Evolutionary conservation across 73 alveolate species (phyloP), one percentile per base, ranked within the genome.

Genomic region (Paramecium primaurelia): DNA sequence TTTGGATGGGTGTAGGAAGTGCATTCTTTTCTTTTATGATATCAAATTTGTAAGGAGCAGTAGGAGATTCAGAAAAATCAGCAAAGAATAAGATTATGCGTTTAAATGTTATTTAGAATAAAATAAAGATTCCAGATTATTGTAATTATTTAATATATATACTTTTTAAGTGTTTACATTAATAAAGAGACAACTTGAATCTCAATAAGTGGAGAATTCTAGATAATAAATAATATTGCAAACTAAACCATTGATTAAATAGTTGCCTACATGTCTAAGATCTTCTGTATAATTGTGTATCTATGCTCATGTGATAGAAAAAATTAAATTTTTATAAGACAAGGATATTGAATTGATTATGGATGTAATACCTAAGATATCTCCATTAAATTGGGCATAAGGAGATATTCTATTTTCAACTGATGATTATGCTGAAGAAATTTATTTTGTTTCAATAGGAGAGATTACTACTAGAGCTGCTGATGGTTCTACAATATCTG

Each of bases 1-100:
- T 86, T 36, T 92, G 96, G 96, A 92, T 92, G 94, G 84, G 89
- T 8, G 80, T 92, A 36, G 96, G 96, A n/a, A 93, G 92, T 71
- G 95, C 95, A 2, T 93, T 93, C 37, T 93, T 86, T 49, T 73
- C 93, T 5, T 90, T 93, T 64, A 93, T 88, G 71, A 93, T 93
- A 34, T 92, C 95, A 30, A 93, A 93, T 51, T 58, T 93, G 9
- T 85, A 90, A 32, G 85, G 86, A 32, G 92, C 86, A 20, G 91
- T 80, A 8, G 73, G 91, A 22, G 91, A 80, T 45, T 80, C 69
- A 10, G 91, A 80, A 8, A 80, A 80, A 25, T 80, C 75, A 18
- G 73, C 73, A 14, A 80, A 45, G 30, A 44, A 47, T 47, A 80
- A 80, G 28, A 44, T 80, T 47, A 80, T 80, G 91, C 6, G 91